Evolutionary conservation across 2,329 filamentous ascomycete species (phyloP).

Genomic region (Aspergillus japonicus): DNA sequence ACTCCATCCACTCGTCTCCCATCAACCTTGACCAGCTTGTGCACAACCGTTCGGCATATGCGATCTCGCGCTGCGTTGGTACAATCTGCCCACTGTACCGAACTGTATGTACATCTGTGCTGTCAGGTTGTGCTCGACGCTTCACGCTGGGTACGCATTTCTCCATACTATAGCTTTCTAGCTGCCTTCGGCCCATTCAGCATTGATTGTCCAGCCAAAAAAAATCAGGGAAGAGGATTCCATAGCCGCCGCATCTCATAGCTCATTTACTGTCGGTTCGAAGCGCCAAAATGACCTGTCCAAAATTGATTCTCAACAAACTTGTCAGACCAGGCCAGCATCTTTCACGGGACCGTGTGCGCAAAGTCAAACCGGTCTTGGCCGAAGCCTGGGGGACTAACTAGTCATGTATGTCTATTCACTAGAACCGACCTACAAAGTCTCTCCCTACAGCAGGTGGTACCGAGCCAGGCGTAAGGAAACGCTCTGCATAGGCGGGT

Average conservation of each 20-base stretch:
- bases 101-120: not conserved
- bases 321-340: slow-evolving; percentile 10
- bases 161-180: not conserved
- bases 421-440: not conserved
- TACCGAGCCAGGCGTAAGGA: slow-evolving; percentile 10
- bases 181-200: slow-evolving; percentile 5
- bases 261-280: not conserved
- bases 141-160: not conserved
- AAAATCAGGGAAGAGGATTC: slow-evolving; percentile 1
- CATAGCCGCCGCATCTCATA: not conserved
- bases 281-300: slow-evolving; percentile 17
- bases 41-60: not conserved
- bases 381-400: not conserved
- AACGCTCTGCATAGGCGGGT: slow-evolving; percentile 16
- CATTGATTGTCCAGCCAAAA: slow-evolving; percentile 6
- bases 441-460: slow-evolving; percentile 3
- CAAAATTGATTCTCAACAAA: slow-evolving; percentile 18
- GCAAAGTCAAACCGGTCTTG: slow-evolving; percentile 11
- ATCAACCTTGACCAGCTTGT: not conserved
- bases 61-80: not conserved
- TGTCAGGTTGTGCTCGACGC: not conserved
- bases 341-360: slow-evolving; percentile 10
- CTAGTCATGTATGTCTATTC: not conserved
- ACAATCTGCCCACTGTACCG: not conserved
- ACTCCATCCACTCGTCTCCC: no score